A percentile compares a stretch with the other conserved stretches of the same genome.
phyloP scores from a whole-genome alignment of 352 stramenopile genomes.

The Proteromonas lacertae region DNA sequence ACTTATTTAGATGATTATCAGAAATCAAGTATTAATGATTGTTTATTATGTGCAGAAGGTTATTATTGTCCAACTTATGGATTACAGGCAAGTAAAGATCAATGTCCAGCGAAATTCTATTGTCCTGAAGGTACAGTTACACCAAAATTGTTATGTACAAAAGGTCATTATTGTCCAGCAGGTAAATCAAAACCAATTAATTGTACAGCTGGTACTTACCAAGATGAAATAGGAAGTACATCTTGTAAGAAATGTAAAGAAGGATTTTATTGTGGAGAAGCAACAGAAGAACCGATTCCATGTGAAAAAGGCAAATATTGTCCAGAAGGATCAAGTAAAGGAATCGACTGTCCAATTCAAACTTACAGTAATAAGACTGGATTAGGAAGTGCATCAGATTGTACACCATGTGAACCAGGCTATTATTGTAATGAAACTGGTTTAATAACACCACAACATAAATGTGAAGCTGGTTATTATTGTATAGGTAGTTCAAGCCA shows the following conservation, averaged over 20 bases:
- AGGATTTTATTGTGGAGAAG: conserved; percentile 26
- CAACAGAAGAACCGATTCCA: conserved; percentile 8
- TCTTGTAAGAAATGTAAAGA: conserved; percentile 15
- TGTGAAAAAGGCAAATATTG: too few relatives aligned
- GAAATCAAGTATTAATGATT: not conserved
- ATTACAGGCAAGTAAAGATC: conserved; percentile 10
- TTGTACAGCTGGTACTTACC: conserved; percentile 19
- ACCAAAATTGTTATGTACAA: conserved; percentile 37
- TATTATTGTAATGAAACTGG: conserved; percentile 18
- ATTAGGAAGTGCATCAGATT: not conserved
- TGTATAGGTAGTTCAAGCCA: conserved; percentile 2
- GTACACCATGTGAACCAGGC: conserved; percentile 17
- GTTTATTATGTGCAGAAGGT: conserved; percentile 20
- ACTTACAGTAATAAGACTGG: not conserved
- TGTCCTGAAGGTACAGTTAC: conserved; percentile 5
- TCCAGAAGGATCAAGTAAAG: conserved; percentile 11
- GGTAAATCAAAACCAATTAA: conserved; percentile 12
- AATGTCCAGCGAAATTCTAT: conserved; percentile 22
- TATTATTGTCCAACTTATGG: conserved; percentile 31
- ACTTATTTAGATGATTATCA: conserved; percentile 19
- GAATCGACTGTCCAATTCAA: conserved; percentile 18
- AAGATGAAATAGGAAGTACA: conserved; percentile 4
- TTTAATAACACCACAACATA: not conserved
- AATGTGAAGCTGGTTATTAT: conserved; percentile 4
- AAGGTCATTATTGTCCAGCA: too few relatives aligned